Base-by-base conservation (phyloP, 495 filamentous ascomycete species). In the Podospora sp. region DNA sequence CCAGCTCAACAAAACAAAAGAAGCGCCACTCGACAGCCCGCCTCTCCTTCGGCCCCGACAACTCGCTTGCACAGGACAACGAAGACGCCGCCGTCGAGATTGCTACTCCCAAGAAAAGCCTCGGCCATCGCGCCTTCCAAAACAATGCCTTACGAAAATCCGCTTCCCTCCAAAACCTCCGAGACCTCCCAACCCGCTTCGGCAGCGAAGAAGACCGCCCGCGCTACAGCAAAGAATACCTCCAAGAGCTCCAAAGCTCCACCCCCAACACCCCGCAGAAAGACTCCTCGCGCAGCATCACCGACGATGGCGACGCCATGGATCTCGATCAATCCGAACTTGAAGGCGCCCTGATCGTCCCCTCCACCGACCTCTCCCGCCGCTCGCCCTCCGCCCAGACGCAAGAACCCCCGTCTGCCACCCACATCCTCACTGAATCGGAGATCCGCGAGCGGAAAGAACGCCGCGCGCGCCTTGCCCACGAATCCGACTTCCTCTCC, bases 401-500 rank as follows among this genome's bases (percentile, higher is more conserved):
- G 4, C 49, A 49, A 22, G 26, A 53, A 12, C 27, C 65, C 0
- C 7, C 67, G 2, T 51, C 63, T 24, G 56, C 56, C 21, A 56
- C 74, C 2, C 52, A 77, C 71, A 52, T 98, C 62, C 91, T 94
- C 3, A 92, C 89, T 25, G 90, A 92, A 72, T 87, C 91, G n/a
- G 91, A 97, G 71, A 97, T 98, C 50, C 85, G 86, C 57, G 93
- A 96, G 76, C 95, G 95, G 81, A 99, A 98, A 80, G 90, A 89
- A 49, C 87, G 96, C 11, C 87, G 96, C 27, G 90, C 91, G 29
- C 86, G 92, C 2, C 75, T 94, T 20, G 93, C 93, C 3, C 71
- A 91, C 60, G 90, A 95, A 69, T 76, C 85, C 60, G 91, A 94
- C 67, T 96, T 89, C 76, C 94, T 96, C 62, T 86, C 90, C 0